Base-by-base conservation (phyloP, 176 grass and related monocot species). In the Rhynchospora breviuscula region DNA sequence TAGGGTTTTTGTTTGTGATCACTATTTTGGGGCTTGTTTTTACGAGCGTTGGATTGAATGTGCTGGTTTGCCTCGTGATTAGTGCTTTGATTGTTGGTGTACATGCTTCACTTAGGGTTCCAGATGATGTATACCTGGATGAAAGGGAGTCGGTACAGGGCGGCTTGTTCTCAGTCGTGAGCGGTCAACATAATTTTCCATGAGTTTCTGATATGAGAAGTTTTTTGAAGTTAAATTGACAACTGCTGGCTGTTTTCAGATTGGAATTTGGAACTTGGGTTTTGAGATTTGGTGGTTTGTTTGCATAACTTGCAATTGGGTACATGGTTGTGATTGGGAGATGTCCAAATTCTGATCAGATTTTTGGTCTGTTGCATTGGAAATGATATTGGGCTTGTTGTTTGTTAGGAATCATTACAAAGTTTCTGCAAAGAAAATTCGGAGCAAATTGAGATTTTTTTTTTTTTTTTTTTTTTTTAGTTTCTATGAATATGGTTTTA, bases 1-100 rank as follows among this genome's bases (percentile, higher is more conserved):
- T 99, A 25, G 88, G 88, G 45, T 60, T 18, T 58, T 91, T 99
- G 78, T 87, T 85, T 25, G 59, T 88, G 0, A 81, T 83, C 60
- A 99, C 96, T 0, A 90, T 99, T 10, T 59, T 95, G 83, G 93
- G 71, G 7, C 80, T 99, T 56, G 76, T 92, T 71, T 90, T 99
- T 76, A 91, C 96, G 4, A 87, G 61, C 61, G 93, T 94, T 0
- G 96, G 91, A 10, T 87, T 94, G 86, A 99, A 95, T 82, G 89
- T 99, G 17, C 91, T 99, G 80, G 89, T 94, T 43, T 91, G 88
- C 2, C 80, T 99, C 43, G 54, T 89, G 76, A 13, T 93, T 65
- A 88, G 89, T 1, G 80, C 86, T 0, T 59, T 76, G 53, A 29
- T 95, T 79, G 78, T 99, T 52, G 88, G 88, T 68, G 21, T 87